Percentiles rank a stretch among this genome's conserved stretches.
Conservation (phyloP, 352 stramenopile genomes). For the Phytopythium helicoides region DNA sequence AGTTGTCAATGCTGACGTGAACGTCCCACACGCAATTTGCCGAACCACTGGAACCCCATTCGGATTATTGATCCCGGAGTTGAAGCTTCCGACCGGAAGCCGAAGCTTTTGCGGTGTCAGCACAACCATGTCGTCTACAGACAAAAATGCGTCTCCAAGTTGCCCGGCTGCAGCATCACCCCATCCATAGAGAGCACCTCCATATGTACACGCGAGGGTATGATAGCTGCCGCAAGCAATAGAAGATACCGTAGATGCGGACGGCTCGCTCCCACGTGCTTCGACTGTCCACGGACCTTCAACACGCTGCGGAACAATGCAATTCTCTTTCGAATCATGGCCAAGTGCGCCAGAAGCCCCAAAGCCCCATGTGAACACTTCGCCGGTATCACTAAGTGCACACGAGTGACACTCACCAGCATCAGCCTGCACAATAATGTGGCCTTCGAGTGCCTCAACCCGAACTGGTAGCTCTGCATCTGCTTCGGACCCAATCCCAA, state of each 20-base stretch:
- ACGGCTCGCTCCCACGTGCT: conserved; percentile 4
- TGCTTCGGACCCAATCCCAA: conserved; percentile 63
- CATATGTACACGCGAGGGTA: conserved; percentile 49
- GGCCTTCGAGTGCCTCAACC: conserved; percentile 29
- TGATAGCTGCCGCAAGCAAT: conserved; percentile 80
- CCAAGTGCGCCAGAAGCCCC: conserved; percentile 79
- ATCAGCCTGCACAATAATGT: conserved; percentile 48
- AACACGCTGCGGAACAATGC: conserved; percentile 36
- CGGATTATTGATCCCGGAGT: conserved; percentile 3
- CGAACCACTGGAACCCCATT: conserved; percentile 16
- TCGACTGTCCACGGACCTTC: conserved; percentile 27
- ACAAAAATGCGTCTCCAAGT: conserved; percentile 47
- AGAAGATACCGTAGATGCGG: conserved; percentile 14
- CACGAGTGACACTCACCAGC: conserved; percentile 83
- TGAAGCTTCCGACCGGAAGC: conserved; percentile 14
- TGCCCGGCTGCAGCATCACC: conserved; percentile 74
- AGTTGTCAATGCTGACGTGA: conserved; percentile 54
- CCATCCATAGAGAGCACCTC: conserved; percentile 70
- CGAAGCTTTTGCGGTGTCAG: conserved; percentile 43
- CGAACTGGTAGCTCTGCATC: conserved; percentile 55
- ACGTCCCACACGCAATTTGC: conserved; percentile 56
- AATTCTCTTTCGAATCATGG: conserved; percentile 58
- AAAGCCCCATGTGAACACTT: conserved; percentile 87
- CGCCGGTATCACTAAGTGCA: conserved; percentile 52
- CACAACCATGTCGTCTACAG: conserved; percentile 53